Evolutionary conservation across 345 rosid species (phyloP), one percentile per base, ranked within the genome.

Genomic region (Eucalyptus caleyi): DNA sequence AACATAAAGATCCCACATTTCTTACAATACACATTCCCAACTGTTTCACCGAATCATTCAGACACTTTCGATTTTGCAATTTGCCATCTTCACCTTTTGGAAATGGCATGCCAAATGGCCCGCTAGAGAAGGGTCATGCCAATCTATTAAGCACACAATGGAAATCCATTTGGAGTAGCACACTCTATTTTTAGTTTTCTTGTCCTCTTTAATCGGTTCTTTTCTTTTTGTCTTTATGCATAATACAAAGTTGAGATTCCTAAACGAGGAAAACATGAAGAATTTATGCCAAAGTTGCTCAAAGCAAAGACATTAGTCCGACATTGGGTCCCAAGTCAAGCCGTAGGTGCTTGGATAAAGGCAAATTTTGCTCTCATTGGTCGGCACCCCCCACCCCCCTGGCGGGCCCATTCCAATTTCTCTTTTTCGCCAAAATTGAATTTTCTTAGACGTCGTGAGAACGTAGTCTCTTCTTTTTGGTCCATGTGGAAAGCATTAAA

Each of bases 21-120:
- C 27, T 37, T 72, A 37, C 2, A 0, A 21, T 77, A 10, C 47
- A 19, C 3, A 21, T 77, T 37, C 15, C 27, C 42, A 40, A 21
- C 5, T 1, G 0, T 21, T 6, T 24, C 30, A 6, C 83, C 5
- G 1, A 37, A 72, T 19, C 7, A 0, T 5, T 21, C 4, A 0
- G 1, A 77, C 30, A 11, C 83, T 37, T 77, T 21, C 5, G 5
- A 77, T 77, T 37, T 77, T 7, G 27, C 37, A 77, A 19, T 37
- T 77, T 6, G 27, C 37, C 19, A 3, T 7, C 15, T n/a, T n/a
- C 9, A 16, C 83, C 47, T 77, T 77, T 77, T 11, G 83, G 30
- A 77, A 37, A 6, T 77, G 27, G 3, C 83, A 18, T 37, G 45
- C 27, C 83, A 37, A 37, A 77, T 37, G 83, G 27, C 6, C 83